phyloP scores from a whole-genome alignment of 2,329 filamentous ascomycete species.

The Clonostachys byssicola region DNA sequence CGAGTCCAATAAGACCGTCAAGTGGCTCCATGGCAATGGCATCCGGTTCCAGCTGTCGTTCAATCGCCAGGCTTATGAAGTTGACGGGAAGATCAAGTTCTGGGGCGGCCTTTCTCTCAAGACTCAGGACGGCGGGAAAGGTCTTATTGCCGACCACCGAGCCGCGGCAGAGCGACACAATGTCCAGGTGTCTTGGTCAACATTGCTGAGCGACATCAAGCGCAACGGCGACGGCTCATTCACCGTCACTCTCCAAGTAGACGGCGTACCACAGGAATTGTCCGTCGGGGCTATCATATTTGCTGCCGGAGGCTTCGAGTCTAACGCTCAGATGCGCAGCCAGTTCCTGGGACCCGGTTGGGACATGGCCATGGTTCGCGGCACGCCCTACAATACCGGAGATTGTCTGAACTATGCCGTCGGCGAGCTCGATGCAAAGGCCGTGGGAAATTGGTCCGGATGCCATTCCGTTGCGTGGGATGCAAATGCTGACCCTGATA shows the following conservation, averaged over 20 bases:
- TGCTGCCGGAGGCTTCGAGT: slow-evolving; percentile 61
- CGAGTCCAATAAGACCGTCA: slow-evolving; percentile 43
- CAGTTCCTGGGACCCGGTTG: slow-evolving; percentile 53
- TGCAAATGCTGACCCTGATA: slow-evolving; percentile 48
- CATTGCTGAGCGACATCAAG: slow-evolving; percentile 25
- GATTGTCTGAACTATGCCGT: slow-evolving; percentile 51
- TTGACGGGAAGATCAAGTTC: slow-evolving; percentile 58
- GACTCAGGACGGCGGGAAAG: slow-evolving; percentile 55
- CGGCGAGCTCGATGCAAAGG: slow-evolving; percentile 41
- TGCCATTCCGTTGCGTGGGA: slow-evolving; percentile 66
- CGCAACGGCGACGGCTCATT: neutral
- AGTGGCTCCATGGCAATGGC: slow-evolving; percentile 52
- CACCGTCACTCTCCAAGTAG: slow-evolving; percentile 16
- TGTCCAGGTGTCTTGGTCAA: slow-evolving; percentile 37
- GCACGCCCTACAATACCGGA: slow-evolving; percentile 62
- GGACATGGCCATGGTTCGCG: slow-evolving; percentile 58
- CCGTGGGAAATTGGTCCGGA: slow-evolving; percentile 56
- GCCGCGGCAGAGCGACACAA: slow-evolving; percentile 34
- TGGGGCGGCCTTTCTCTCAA: slow-evolving; percentile 63
- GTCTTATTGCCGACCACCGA: slow-evolving; percentile 45
- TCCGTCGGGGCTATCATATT: slow-evolving; percentile 39
- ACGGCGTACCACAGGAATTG: slow-evolving; percentile 18
- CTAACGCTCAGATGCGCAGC: slow-evolving; percentile 50
- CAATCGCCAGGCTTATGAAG: slow-evolving; percentile 61
- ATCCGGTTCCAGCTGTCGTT: slow-evolving; percentile 57